These are phyloP conservation scores for Uromyces viciae-fabae DNA, from an alignment of 1,284 basidiomycete species.

Conservation along the genomic window DNA sequence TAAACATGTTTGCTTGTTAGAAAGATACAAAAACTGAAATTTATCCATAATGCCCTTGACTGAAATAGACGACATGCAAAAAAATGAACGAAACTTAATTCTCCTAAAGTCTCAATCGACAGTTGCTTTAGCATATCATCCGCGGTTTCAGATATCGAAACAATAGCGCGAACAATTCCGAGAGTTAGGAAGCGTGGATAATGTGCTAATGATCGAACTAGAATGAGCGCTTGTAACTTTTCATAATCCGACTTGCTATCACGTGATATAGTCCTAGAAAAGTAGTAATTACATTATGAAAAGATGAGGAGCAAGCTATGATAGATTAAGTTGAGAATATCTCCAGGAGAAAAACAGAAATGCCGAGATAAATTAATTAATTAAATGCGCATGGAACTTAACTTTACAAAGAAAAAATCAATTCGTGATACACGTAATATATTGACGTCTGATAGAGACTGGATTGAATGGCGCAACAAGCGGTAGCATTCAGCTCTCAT, in stretches of 20 bases:
- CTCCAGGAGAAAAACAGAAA: no score
- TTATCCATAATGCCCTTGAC: constrained; percentile 13
- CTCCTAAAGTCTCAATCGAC: constrained; percentile 82
- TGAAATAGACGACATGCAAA: constrained; percentile 51
- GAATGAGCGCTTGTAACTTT: constrained; percentile 89
- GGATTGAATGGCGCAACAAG: constrained; percentile 20
- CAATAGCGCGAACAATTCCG: constrained; percentile 75
- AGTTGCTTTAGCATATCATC: constrained; percentile 84
- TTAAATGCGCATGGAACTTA: neutral
- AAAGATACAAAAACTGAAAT: neutral
- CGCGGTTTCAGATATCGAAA: constrained; percentile 85
- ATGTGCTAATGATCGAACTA: constrained; percentile 74
- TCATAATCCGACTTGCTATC: constrained; percentile 79
- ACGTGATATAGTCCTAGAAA: constrained; percentile 69
- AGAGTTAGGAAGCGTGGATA: constrained; percentile 56
- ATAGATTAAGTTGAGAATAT: neutral
- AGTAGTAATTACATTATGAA: neutral
- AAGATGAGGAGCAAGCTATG: neutral
- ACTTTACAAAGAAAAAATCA: constrained; percentile 36
- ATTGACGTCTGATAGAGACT: neutral
- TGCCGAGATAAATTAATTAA: neutral
- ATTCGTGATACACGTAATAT: neutral
- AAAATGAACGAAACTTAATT: no score
- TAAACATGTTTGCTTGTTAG: neutral
- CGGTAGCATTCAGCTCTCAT: constrained; percentile 29